phyloP scores from a whole-genome alignment of 805 yeast genomes.

The Saccharomycopsis malanga region DNA sequence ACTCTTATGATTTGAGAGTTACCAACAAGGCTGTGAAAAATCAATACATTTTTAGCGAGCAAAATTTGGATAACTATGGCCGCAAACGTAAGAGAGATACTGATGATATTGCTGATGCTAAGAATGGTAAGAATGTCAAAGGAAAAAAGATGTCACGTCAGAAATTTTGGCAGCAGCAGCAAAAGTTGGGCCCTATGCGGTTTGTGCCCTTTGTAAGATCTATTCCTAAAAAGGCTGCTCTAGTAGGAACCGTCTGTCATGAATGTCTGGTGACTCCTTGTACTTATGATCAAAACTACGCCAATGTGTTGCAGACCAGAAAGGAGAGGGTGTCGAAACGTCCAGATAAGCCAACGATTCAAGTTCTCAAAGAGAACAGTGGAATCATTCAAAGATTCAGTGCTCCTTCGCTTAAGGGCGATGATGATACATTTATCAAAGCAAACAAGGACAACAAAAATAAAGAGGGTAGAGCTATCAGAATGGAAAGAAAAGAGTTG shows the following conservation, averaged over 20 bases:
- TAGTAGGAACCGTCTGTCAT: slow-evolving; percentile 83
- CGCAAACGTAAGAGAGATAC: slow-evolving; percentile 31
- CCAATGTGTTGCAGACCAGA: slow-evolving; percentile 52
- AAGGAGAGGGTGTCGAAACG: slow-evolving; percentile 39
- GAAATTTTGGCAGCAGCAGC: slow-evolving; percentile 12
- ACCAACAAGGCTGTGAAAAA: slow-evolving; percentile 76
- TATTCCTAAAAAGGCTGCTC: slow-evolving; percentile 78
- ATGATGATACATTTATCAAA: slow-evolving; percentile 35
- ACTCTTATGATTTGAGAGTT: slow-evolving; percentile 72
- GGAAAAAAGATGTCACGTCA: slow-evolving; percentile 16
- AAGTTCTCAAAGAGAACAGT: slow-evolving; percentile 63
- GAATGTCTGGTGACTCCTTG: slow-evolving; percentile 88
- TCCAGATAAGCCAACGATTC: slow-evolving; percentile 47
- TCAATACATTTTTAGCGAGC: slow-evolving; percentile 82
- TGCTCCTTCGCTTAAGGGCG: slow-evolving; percentile 56
- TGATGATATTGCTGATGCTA: slow-evolving; percentile 28
- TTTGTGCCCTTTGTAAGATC: slow-evolving; percentile 79
- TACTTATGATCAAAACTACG: slow-evolving; percentile 61
- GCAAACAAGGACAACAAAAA: slow-evolving; percentile 42
- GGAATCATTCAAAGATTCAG: slow-evolving; percentile 47
- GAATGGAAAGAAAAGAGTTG: slow-evolving; percentile 90
- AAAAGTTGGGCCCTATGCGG: slow-evolving; percentile 30
- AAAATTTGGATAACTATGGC: slow-evolving; percentile 46
- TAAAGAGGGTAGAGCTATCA: slow-evolving; percentile 79
- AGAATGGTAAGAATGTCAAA: slow-evolving; percentile 32